Evolutionary conservation across 192 early-diverging fungal species (phyloP).

Genomic region (Backusella parvicylindrica): DNA sequence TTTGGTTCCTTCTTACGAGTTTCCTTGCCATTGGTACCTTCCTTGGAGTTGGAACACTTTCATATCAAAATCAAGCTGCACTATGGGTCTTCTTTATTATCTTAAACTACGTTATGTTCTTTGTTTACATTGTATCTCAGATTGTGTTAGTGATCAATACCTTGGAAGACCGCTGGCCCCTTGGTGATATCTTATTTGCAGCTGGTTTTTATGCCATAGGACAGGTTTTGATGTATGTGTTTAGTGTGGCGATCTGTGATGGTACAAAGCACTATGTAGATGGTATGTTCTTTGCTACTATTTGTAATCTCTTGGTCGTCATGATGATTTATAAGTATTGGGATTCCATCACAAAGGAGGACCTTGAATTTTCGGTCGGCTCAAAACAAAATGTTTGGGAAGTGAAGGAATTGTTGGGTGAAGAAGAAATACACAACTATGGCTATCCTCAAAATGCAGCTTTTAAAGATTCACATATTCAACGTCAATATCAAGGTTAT

Average conservation of each 20-base stretch:
- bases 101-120: constrained; percentile 73
- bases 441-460: constrained; percentile 9
- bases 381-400: constrained; percentile 79
- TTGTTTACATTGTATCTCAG: constrained; percentile 87
- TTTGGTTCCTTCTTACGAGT: constrained; percentile 76
- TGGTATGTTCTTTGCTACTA: constrained; percentile 94
- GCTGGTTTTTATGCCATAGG: constrained; percentile 85
- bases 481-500: constrained; percentile 29
- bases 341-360: constrained; percentile 99
- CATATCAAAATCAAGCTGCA: constrained; percentile 56
- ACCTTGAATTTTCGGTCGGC: constrained; percentile 87
- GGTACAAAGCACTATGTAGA: constrained; percentile 93
- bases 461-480: constrained; percentile 5
- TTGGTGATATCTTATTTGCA: constrained; percentile 91
- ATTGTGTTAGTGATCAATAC: constrained; percentile 91
- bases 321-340: constrained; percentile 99
- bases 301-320: constrained; percentile 84
- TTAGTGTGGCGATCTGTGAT: constrained; percentile 80
- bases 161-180: constrained; percentile 94
- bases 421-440: constrained; percentile 43
- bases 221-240: constrained; percentile 76
- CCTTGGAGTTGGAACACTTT: constrained; percentile 58
- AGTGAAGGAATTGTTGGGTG: constrained; percentile 67
- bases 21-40: constrained; percentile 87
- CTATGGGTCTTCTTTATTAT: constrained; percentile 89